Percentiles rank a stretch among this genome's conserved stretches.
These are phyloP conservation scores for Sindora glabra DNA, from an alignment of 306 rosid genomes.

Conservation along the genomic window DNA sequence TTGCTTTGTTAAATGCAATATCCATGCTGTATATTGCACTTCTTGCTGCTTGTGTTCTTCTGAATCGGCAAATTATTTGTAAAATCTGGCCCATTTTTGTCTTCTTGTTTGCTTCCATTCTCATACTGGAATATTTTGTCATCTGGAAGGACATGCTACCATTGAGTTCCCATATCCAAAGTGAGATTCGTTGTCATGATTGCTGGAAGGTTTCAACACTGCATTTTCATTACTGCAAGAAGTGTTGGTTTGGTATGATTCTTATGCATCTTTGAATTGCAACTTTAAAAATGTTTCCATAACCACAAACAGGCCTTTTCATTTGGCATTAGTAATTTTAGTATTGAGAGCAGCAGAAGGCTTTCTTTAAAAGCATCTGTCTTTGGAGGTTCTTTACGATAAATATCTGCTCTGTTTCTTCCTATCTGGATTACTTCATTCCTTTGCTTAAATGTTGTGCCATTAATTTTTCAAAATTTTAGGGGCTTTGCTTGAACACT, in stretches of 20 bases:
- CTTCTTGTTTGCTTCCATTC: slow-evolving; percentile 87
- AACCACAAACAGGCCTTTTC: slow-evolving; percentile 6
- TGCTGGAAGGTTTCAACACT: slow-evolving; percentile 66
- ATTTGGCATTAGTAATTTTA: background rate
- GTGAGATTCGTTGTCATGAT: slow-evolving; percentile 61
- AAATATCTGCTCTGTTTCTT: slow-evolving; percentile 6
- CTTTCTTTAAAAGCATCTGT: slow-evolving; percentile 4
- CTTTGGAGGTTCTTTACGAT: slow-evolving; percentile 9
- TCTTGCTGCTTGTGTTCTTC: slow-evolving; percentile 81
- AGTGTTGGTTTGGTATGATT: slow-evolving; percentile 91
- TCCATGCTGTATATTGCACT: slow-evolving; percentile 71
- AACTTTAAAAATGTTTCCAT: slow-evolving; percentile 4
- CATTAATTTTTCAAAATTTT: background rate
- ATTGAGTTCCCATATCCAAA: slow-evolving; percentile 26
- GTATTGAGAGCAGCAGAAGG: slow-evolving; percentile 1
- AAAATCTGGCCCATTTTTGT: slow-evolving; percentile 76
- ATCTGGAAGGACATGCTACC: slow-evolving; percentile 57
- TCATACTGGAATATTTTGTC: slow-evolving; percentile 70
- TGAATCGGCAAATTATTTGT: slow-evolving; percentile 56
- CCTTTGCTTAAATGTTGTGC: slow-evolving; percentile 1
- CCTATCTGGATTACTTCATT: background rate
- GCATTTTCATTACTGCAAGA: slow-evolving; percentile 57
- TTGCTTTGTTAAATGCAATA: slow-evolving; percentile 79
- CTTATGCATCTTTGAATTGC: slow-evolving; percentile 19
- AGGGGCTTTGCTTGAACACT: background rate